phyloP scores from a whole-genome alignment of 345 rosid species.

The Pugionium dolabratum region DNA sequence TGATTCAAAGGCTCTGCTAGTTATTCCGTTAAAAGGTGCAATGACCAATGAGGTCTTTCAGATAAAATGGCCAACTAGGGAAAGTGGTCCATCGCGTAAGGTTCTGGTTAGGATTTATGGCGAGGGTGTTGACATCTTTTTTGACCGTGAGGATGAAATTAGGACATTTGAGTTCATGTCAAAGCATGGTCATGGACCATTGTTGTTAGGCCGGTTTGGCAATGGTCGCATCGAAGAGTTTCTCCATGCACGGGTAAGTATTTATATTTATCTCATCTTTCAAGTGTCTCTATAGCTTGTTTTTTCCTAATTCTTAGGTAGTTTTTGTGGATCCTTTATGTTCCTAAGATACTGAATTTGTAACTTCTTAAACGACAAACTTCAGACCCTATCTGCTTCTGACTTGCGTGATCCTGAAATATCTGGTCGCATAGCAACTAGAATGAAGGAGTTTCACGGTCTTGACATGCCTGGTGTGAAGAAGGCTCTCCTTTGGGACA shows the following conservation, averaged over 20 bases:
- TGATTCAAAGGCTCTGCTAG: slow-evolving; percentile 55
- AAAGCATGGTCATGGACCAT: slow-evolving; percentile 85
- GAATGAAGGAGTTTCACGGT: slow-evolving; percentile 81
- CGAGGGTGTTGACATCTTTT: slow-evolving; percentile 85
- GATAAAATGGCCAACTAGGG: slow-evolving; percentile 75
- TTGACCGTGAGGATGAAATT: slow-evolving; percentile 76
- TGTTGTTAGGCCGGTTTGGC: slow-evolving; percentile 69
- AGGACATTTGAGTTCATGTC: slow-evolving; percentile 89
- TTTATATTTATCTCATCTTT: background rate
- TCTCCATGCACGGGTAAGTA: slow-evolving; percentile 77
- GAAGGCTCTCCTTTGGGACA: slow-evolving; percentile 66
- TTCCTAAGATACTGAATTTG: background rate
- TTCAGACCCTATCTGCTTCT: slow-evolving; percentile 77
- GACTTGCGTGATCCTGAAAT: slow-evolving; percentile 75
- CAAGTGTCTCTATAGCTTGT: background rate
- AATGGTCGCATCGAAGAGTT: slow-evolving; percentile 92
- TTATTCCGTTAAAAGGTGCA: slow-evolving; percentile 75
- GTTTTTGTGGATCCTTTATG: too few species aligned
- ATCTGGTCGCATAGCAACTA: slow-evolving; percentile 74
- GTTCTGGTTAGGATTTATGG: slow-evolving; percentile 86
- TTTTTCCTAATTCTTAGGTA: background rate
- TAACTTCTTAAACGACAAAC: background rate
- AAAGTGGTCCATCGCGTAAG: slow-evolving; percentile 43
- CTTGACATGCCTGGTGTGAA: slow-evolving; percentile 75
- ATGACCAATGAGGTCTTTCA: slow-evolving; percentile 92